Evolutionary conservation across 352 stramenopile species (phyloP), one percentile per base, ranked within the genome.

Genomic region (Achlya hypogyna): DNA sequence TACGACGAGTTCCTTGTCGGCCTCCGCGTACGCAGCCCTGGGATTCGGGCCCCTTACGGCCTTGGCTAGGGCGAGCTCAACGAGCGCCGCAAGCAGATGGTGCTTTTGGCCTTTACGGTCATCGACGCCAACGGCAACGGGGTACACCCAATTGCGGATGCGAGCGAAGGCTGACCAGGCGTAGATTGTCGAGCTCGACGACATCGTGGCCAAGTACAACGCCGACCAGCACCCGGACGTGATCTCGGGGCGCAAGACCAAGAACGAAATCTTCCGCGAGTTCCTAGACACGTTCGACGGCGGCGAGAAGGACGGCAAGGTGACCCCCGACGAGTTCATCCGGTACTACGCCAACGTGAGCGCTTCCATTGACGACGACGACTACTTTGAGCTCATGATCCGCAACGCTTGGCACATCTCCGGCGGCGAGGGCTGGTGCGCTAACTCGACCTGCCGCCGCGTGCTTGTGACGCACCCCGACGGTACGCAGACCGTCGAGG

Each of bases 341-440:
- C 84, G 87, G 56, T 97, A 97, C 78, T 96, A 97, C 72, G 74
- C 75, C 23, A 96, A 95, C 62, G 74, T 97, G 43, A 93, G 86
- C 63, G 87, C 89, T 45, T 93, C 80, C 31, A 96, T 97, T 62
- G 83, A 96, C 63, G 77, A 89, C 64, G 90, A 97, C 69, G 87
- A 96, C 74, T 96, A 96, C 80, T 97, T 96, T 66, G 89, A 97
- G 72, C 76, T 96, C 45, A 91, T 97, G 80, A 96, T 97, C 71
- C 82, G 88, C 62, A 96, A 95, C 52, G 82, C 82, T 25, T 93
- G 84, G 84, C 84, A 91, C 72, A 90, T 95, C 12, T 88, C 79
- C 52, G 86, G 86, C 8, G 89, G 89, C 28, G 78, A 92, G 62
- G 89, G 90, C 58, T 86, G 76, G 78, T 78, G 70, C 18, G 84